phyloP scores from a whole-genome alignment of 2,329 filamentous ascomycete species.

The Neofusicoccum cordaticola region DNA sequence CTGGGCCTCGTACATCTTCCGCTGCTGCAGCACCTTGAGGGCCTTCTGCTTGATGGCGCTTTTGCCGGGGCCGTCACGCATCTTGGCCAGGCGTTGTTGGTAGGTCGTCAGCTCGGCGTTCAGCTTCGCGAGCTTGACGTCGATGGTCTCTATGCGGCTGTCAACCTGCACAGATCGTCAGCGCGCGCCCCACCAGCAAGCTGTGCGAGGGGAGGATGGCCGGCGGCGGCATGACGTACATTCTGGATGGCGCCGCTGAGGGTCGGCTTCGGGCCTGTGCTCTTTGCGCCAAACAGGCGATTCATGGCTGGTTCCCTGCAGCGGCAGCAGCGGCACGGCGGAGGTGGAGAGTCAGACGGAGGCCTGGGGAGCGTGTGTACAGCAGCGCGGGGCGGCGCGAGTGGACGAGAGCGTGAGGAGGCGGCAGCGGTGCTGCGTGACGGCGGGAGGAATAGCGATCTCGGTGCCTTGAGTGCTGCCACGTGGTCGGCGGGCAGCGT shows the following conservation, averaged over 20 bases:
- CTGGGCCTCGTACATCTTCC: conserved; percentile 91
- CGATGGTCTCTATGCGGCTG: conserved; percentile 77
- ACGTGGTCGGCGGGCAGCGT: background rate
- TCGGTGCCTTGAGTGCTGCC: background rate
- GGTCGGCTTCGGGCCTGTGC: conserved; percentile 82
- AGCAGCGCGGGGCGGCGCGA: background rate
- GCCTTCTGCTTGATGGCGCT: conserved; percentile 90
- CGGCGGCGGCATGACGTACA: conserved; percentile 48
- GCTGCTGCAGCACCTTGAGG: conserved; percentile 86
- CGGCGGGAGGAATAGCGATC: background rate
- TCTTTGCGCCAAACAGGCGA: conserved; percentile 87
- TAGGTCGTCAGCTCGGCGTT: conserved; percentile 88
- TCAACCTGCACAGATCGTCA: conserved; percentile 59
- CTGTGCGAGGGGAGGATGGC: conserved; percentile 7
- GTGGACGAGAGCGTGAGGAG: background rate
- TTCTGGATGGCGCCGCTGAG: conserved; percentile 79
- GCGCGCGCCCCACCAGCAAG: conserved; percentile 9
- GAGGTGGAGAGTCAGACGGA: background rate
- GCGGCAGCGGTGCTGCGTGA: background rate
- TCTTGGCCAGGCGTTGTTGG: conserved; percentile 81
- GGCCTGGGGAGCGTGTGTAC: background rate
- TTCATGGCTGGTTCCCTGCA: conserved; percentile 65
- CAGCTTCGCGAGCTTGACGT: conserved; percentile 89
- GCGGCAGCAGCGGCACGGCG: background rate
- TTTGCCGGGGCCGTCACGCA: conserved; percentile 95